A percentile compares a stretch with the other conserved stretches of the same genome.
Conservation (phyloP, 257 asterid genomes). For the Paraleonurus japonicus region DNA sequence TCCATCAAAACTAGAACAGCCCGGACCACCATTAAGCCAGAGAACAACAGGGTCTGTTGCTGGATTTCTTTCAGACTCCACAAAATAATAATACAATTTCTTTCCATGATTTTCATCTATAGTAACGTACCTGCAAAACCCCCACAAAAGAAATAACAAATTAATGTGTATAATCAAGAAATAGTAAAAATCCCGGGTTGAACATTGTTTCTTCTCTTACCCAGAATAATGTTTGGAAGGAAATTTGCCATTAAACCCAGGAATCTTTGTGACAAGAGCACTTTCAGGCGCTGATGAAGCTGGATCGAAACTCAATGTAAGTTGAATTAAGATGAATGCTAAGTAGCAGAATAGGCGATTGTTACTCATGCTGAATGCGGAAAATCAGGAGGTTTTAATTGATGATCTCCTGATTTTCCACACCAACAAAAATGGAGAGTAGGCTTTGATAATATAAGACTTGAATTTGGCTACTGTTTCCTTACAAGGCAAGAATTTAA, state of each 20-base stretch:
- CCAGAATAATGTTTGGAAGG: conserved; percentile 95
- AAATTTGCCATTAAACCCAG: conserved; percentile 72
- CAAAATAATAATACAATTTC: conserved; percentile 80
- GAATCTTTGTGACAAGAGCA: conserved; percentile 54
- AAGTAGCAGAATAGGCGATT: conserved; percentile 9
- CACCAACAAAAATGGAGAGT: neutral
- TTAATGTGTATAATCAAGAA: neutral
- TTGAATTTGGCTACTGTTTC: neutral
- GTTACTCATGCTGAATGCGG: conserved; percentile 27
- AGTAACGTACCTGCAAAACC: conserved; percentile 62
- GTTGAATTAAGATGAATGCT: conserved; percentile 20
- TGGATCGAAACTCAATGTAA: conserved; percentile 20
- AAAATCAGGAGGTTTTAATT: neutral
- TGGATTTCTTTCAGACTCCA: conserved; percentile 75
- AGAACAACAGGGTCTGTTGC: conserved; percentile 80
- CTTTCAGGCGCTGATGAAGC: conserved; percentile 60
- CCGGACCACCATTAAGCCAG: conserved; percentile 99
- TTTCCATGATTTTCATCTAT: conserved; percentile 64
- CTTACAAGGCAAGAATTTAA: conserved; percentile 31
- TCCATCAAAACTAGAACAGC: conserved; percentile 98
- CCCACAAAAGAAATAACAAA: neutral
- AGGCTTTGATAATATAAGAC: neutral
- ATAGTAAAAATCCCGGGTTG: neutral
- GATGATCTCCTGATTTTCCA: conserved; percentile 6
- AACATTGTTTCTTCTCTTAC: conserved; percentile 28